These are phyloP conservation scores for Aspergillus candidus DNA, from an alignment of 2,329 filamentous ascomycete genomes.

Conservation along the genomic window DNA sequence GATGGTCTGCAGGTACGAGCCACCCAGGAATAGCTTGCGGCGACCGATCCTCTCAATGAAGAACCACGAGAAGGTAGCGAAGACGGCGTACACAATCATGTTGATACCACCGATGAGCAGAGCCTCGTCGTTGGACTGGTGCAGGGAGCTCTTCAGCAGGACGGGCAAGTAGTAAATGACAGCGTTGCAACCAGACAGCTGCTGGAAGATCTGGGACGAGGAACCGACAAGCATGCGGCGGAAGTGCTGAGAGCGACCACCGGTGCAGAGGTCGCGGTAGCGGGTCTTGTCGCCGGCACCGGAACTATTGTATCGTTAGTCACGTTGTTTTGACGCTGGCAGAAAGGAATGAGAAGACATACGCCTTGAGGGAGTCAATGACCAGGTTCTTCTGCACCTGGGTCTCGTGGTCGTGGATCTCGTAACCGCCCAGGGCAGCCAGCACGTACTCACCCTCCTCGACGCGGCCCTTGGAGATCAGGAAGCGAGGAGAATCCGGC, in stretches of 20 bases:
- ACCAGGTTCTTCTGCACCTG: conserved; percentile 58
- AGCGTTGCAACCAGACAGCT: conserved; percentile 47
- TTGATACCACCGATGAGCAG: conserved; percentile 50
- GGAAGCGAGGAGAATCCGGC: conserved; percentile 43
- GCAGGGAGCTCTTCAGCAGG: conserved; percentile 43
- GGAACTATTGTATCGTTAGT: conserved; percentile 43
- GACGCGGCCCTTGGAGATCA: conserved; percentile 41
- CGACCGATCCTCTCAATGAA: conserved; percentile 46
- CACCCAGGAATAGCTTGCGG: conserved; percentile 37
- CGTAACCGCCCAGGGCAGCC: conserved; percentile 43
- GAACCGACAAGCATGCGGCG: conserved; percentile 37
- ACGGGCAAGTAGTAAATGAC: conserved; percentile 47
- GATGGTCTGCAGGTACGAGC: conserved; percentile 34
- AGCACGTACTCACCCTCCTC: conserved; percentile 47
- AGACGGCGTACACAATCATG: conserved; percentile 42
- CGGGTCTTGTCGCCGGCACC: conserved; percentile 47
- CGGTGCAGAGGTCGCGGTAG: conserved; percentile 39
- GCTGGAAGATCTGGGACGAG: conserved; percentile 42
- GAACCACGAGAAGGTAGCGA: conserved; percentile 43
- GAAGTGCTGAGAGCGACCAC: conserved; percentile 36
- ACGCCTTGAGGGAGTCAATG: conserved; percentile 60
- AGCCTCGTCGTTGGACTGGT: conserved; percentile 37
- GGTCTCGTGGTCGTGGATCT: conserved; percentile 52
- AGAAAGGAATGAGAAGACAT: conserved; percentile 27
- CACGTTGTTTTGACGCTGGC: conserved; percentile 17